Evolutionary conservation across 1,284 basidiomycete species (phyloP), one percentile per base, ranked within the genome.

Genomic region (Boletus sp.): DNA sequence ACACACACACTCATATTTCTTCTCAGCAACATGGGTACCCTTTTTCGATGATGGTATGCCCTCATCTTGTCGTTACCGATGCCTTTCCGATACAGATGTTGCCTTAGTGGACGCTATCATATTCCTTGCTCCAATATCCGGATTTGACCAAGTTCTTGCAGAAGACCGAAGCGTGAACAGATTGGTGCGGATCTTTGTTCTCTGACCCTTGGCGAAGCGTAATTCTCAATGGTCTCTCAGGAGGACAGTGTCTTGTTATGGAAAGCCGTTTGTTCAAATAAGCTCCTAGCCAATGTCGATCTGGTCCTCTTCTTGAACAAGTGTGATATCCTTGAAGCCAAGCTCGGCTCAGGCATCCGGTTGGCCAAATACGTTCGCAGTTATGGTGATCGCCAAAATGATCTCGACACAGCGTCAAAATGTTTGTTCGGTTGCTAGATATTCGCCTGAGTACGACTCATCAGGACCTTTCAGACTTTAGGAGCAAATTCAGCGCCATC

Each of bases 161-260:
- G 86, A 88, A 65, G 85, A 88, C 57, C 70, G 74, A 48, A 76
- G 73, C 46, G 80, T 88, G 6, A 89, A 89, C 59, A 78, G 86
- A 45, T 69, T 87, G 44, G 84, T 82, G 48, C 47, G 78, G 68
- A 5, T 32, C 34, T 47, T 44, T 50, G n/a, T 47, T 42, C 6
- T 13, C 35, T 40, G 25, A 39, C 33, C 19, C 47, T 27, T 43
- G 38, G 7, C 41, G 42, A 33, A 29, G 14, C 44, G 10, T 50
- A 26, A 23, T 26, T 23, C 26, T 44, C 1, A 47, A 32, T 10
- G 7, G 20, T 48, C n/a, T 16, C 42, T 41, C 58, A 85, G 82
- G 87, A 89, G 67, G 87, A 89, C 60, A 83, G 81, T 3, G 85
- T 88, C n/a, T 70, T 88, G 12, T 71, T 89, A 0, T 89, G 86